Conservation (phyloP, 768 basidiomycete species). For the Jaapia argillacea region DNA sequence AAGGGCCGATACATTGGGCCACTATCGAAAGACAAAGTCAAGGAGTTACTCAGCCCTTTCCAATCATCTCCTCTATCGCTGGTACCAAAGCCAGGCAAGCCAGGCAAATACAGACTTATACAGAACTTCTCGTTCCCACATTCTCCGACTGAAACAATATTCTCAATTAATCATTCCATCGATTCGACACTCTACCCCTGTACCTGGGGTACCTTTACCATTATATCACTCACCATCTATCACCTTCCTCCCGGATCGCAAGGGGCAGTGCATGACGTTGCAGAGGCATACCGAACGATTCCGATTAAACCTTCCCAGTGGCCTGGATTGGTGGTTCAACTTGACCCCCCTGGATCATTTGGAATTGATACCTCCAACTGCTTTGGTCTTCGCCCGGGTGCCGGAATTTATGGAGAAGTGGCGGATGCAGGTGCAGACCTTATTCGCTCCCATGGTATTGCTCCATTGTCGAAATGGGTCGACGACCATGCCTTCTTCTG, state of each 20-base stretch:
- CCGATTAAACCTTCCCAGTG: conserved; percentile 23
- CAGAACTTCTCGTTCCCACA: conserved; percentile 22
- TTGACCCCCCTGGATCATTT: conserved; percentile 2
- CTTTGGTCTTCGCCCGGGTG: conserved; percentile 4
- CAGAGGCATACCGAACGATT: conserved; percentile 27
- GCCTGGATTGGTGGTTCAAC: conserved; percentile 20
- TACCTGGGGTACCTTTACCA: conserved; percentile 33
- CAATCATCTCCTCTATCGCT: conserved; percentile 21
- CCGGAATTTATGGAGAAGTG: conserved; percentile 5
- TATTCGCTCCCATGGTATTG: conserved; percentile 7
- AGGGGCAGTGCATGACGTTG: conserved; percentile 23
- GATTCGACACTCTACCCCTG: conserved; percentile 24
- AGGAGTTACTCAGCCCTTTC: conserved; percentile 15
- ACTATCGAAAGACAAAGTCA: conserved; percentile 5
- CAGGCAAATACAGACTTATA: conserved; percentile 12
- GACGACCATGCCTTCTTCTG: conserved; percentile 15
- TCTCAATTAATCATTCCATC: conserved; percentile 22
- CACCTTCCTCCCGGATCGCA: conserved; percentile 28
- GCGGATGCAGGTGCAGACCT: conserved; percentile 9
- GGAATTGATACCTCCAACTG: conserved; percentile 5
- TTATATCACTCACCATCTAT: conserved; percentile 19
- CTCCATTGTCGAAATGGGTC: conserved; percentile 19
- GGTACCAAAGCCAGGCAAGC: conserved; percentile 17
- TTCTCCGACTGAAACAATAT: not conserved
- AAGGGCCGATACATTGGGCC: conserved; percentile 5